A percentile compares a stretch with the other conserved stretches of the same genome.
phyloP scores from a whole-genome alignment of 306 rosid genomes.

The Vigna unguiculata region DNA sequence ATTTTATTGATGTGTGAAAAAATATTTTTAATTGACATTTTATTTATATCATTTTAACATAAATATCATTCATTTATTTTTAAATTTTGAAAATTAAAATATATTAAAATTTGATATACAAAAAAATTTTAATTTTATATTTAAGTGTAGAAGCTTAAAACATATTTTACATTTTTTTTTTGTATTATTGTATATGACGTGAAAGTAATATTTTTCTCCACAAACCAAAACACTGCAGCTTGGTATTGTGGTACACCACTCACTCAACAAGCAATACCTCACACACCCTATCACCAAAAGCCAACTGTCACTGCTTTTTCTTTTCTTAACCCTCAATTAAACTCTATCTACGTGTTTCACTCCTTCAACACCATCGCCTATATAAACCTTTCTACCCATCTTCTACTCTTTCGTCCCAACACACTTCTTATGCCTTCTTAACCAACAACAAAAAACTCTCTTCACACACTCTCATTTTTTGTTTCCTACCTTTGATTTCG shows the following conservation, averaged over 20 bases:
- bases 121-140: too few relatives aligned
- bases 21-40: too few relatives aligned
- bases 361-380: constrained; percentile 1
- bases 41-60: too few relatives aligned
- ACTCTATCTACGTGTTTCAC: background rate
- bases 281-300: constrained; percentile 22
- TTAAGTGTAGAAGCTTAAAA: too few relatives aligned
- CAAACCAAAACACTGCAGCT: constrained; percentile 22
- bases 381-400: constrained; percentile 48
- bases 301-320: constrained; percentile 45
- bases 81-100: too few relatives aligned
- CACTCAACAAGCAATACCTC: constrained; percentile 35
- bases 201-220: too few relatives aligned
- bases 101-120: too few relatives aligned
- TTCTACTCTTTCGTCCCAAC: constrained; percentile 55
- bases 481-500: background rate
- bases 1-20: too few relatives aligned
- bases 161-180: too few relatives aligned
- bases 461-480: background rate
- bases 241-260: background rate
- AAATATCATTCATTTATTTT: too few relatives aligned
- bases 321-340: constrained; percentile 49
- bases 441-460: constrained; percentile 10
- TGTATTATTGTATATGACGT: too few relatives aligned
- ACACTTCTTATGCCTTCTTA: background rate